Base-by-base conservation (phyloP, 2,329 filamentous ascomycete species). In the Fusarium sp. region DNA sequence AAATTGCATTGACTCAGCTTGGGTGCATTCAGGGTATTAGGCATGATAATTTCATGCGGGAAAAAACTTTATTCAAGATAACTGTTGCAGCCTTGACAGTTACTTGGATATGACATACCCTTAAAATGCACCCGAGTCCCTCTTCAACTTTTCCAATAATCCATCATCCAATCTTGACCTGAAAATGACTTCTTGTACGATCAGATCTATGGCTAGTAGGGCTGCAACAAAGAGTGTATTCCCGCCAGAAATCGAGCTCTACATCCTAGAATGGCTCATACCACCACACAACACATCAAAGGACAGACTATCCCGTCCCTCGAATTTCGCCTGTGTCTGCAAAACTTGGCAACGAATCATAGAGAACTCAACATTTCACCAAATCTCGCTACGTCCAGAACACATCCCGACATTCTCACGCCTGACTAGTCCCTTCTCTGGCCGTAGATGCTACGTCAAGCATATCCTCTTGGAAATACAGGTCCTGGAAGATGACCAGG, bases 401-500 rank as follows among this genome's bases (percentile, higher is more conserved):
- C 35, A 63, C 18, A 67, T 70, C 29, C 29, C 38, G 16, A n/a
- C 20, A 27, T 67, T 70, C 18, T 18, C 34, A 54, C 29, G 22
- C 7, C 13, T 57, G 34, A 16, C 31, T 37, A 18, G 16, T 14
- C 61, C 40, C 6, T 2, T n/a, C 11, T 27, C 42, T 6, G 5
- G 22, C 3, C 65, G 71, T 11, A 64, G 47, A 24, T 9, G 18
- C 7, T 27, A 56, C 50, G 58, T 71, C 22, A 58, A 45, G 3
- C 65, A 72, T 20, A 47, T 73, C 11, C 18, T 73, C n/a, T 31
- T 73, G 7, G 54, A 71, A 47, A 64, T 66, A 31, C n/a, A 11
- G 9, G 54, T 59, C 10, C 20, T 1, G 16, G 14, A 57, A 27
- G 13, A 20, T 7, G 59, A 59, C 14, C 34, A 50, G 20, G 18